Conservation (phyloP, 805 yeast genomes). For the Starmerella kuoi region DNA sequence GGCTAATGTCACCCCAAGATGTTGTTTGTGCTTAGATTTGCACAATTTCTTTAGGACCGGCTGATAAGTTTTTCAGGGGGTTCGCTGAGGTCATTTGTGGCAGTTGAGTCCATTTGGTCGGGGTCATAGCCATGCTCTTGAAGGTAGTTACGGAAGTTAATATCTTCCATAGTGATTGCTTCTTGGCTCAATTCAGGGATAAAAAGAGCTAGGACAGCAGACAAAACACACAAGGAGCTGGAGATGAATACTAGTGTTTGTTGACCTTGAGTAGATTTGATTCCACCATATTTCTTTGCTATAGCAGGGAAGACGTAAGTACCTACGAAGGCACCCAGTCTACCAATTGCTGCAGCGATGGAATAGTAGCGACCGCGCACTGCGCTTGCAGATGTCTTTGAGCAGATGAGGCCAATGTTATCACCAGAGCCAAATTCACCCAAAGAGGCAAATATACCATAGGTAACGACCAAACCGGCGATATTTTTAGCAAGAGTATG, state of each 20-base stretch:
- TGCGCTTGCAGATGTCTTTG: conserved; percentile 77
- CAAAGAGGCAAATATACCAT: conserved; percentile 73
- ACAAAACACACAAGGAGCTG: conserved; percentile 59
- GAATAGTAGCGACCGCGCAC: conserved; percentile 87
- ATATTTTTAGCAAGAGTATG: conserved; percentile 43
- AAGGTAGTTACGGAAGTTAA: conserved; percentile 51
- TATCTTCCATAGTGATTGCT: conserved; percentile 69
- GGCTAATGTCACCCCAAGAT: no score
- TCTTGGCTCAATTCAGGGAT: conserved; percentile 77
- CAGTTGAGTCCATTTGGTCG: conserved; percentile 35
- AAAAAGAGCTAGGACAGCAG: conserved; percentile 58
- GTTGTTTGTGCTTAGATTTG: no score
- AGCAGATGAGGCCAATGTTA: conserved; percentile 75
- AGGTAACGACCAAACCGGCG: conserved; percentile 73
- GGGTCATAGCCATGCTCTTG: conserved; percentile 58
- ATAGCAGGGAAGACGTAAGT: conserved; percentile 79
- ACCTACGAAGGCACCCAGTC: conserved; percentile 86
- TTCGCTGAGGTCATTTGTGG: neutral
- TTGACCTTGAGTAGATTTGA: conserved; percentile 36
- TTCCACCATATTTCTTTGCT: conserved; percentile 45
- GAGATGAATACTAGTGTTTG: conserved; percentile 76
- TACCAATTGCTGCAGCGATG: conserved; percentile 82
- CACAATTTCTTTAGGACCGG: no score
- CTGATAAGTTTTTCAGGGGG: conserved; percentile 5
- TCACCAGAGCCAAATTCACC: conserved; percentile 96